Conservation (phyloP, 2,329 filamentous ascomycete species). For the Ophiostoma tasmaniense region DNA sequence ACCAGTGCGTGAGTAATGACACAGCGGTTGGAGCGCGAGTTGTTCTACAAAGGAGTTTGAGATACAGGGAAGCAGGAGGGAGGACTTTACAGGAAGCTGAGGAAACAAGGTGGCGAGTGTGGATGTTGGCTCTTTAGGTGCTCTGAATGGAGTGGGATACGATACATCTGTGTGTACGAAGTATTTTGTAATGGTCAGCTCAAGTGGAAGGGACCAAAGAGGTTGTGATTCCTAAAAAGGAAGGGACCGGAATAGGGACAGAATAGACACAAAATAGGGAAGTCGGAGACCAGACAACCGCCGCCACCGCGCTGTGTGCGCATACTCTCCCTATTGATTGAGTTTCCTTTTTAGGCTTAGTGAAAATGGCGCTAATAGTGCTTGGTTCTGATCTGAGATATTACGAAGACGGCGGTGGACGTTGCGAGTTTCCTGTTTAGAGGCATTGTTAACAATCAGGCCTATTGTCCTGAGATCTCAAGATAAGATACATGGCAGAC, state of each 20-base stretch:
- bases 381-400: not conserved
- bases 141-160: not conserved
- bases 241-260: not conserved
- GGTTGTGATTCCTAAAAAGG: not conserved
- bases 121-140: not conserved
- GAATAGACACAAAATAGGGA: not conserved
- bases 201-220: not conserved
- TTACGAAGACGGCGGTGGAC: not conserved
- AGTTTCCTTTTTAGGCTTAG: not conserved
- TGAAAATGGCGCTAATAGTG: not conserved
- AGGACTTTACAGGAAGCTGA: not conserved
- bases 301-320: not conserved
- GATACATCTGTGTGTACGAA: not conserved
- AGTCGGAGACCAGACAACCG: not conserved
- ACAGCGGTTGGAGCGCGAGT: not conserved
- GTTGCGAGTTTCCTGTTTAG: slow-evolving; percentile 1
- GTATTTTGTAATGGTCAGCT: too few species aligned
- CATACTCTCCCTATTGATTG: not conserved
- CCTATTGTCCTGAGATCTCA: too few species aligned
- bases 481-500: not conserved
- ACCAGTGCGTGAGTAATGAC: not conserved
- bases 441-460: not conserved
- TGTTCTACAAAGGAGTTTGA: not conserved
- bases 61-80: not conserved
- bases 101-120: not conserved